phyloP scores from a whole-genome alignment of 192 early-diverging fungal genomes.

The Lobulomyces angularis region DNA sequence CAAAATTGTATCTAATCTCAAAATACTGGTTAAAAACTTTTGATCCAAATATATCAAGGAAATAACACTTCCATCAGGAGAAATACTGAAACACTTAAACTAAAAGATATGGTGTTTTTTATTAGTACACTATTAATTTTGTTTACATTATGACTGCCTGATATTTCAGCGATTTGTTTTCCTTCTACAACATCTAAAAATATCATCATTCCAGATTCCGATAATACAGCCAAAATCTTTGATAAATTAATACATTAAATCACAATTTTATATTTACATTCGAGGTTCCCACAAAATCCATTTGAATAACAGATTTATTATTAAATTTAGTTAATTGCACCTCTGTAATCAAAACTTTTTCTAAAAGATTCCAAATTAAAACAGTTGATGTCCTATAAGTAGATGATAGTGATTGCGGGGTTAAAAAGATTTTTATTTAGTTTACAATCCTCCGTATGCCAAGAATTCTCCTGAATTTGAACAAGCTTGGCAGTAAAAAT shows the following conservation, averaged over 20 bases:
- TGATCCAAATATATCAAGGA: slow-evolving; percentile 16
- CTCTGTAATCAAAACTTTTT: slow-evolving; percentile 31
- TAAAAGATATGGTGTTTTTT: background rate
- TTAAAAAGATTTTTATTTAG: background rate
- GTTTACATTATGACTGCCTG: slow-evolving; percentile 13
- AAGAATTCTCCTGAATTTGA: slow-evolving; percentile 26
- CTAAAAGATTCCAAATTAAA: slow-evolving; percentile 32
- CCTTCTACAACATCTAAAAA: slow-evolving; percentile 28
- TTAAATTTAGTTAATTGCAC: slow-evolving; percentile 29
- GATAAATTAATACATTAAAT: no score
- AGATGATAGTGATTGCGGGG: slow-evolving; percentile 2
- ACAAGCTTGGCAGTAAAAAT: background rate
- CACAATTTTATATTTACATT: slow-evolving; percentile 11
- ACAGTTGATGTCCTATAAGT: slow-evolving; percentile 18
- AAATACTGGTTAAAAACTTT: slow-evolving; percentile 13
- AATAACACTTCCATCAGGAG: slow-evolving; percentile 28
- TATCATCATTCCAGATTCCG: slow-evolving; percentile 25
- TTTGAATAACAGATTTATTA: slow-evolving; percentile 16
- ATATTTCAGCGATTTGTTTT: slow-evolving; percentile 22
- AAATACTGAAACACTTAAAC: slow-evolving; percentile 25
- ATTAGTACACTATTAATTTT: background rate
- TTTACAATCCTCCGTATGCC: slow-evolving; percentile 28
- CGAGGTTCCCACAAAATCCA: slow-evolving; percentile 23
- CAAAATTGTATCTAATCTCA: slow-evolving; percentile 24
- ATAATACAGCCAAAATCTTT: slow-evolving; percentile 24